Evolutionary conservation across 192 early-diverging fungal genomes (phyloP), one percentile per base, ranked within the genome.

Genomic region (Polychytrium aggregatum): DNA sequence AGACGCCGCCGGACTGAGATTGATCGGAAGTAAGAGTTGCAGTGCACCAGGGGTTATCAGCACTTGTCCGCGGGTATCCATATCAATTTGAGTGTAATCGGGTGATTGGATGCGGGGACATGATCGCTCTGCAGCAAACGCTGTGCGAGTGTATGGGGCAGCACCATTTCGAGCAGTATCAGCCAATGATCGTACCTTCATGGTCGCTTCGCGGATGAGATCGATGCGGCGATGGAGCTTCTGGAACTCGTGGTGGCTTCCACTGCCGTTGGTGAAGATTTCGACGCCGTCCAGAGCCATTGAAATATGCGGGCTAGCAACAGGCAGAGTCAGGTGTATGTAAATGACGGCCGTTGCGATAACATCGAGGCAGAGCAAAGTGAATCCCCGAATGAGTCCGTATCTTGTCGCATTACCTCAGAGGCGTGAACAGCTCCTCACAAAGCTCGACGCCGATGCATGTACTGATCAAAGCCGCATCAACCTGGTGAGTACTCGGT

Each of bases 221-320:
- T 94, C 86, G 11, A 99, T 62, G 28, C 96, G 82, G 0, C 72
- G 74, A 22, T 82, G 63, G 3, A 99, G 76, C 61, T 99, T 99
- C 44, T 85, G 77, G 41, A 99, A 74, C 63, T 99, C 93, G 58
- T 97, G 93, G 71, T 99, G 96, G 57, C 82, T 87, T 49, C 88
- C 91, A 62, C 87, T 91, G 57, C 88, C 88, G 57, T 99, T 99
- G 35, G 82, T 78, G 41, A 99, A 87, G 34, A 99, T 88, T 56
- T 99, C 96, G 1, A 95, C 92, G 9, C 96, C 96, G 56, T 91
- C 92, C 55, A 99, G 59, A 1, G 84, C 79, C 81, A 95, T 85
- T 0, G 69, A 68, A 48, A 96, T 96, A 57, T 99, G 93, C 11
- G 96, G 93, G 52, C 92, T 91, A 55, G 13, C n/a, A n/a, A n/a